Evolutionary conservation across 805 yeast genomes (phyloP).

Genomic region (Wickerhamomyces ciferrii): DNA sequence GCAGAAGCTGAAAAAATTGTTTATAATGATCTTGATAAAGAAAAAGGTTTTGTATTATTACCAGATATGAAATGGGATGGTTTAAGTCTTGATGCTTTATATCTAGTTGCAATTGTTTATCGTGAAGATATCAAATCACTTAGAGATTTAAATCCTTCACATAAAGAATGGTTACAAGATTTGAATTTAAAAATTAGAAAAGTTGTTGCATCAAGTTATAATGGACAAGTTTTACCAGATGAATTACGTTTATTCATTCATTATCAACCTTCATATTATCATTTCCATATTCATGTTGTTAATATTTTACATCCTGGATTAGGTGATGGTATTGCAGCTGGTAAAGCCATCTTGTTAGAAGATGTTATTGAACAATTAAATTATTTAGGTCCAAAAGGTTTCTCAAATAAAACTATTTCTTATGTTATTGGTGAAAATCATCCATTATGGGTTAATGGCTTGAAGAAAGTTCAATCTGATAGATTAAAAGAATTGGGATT

Average conservation of each 20-base stretch:
- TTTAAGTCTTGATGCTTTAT: constrained; percentile 58
- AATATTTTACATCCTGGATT: constrained; percentile 65
- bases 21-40: constrained; percentile 42
- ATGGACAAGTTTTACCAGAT: constrained; percentile 37
- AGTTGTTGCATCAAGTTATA: constrained; percentile 44
- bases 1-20: constrained; percentile 83
- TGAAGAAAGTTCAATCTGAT: not conserved
- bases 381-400: constrained; percentile 51
- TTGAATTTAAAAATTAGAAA: constrained; percentile 40
- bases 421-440: constrained; percentile 76
- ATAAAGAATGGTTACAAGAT: constrained; percentile 50
- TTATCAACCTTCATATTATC: constrained; percentile 95
- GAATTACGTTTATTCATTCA: constrained; percentile 78
- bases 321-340: constrained; percentile 63
- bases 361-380: constrained; percentile 73
- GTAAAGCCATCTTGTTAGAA: constrained; percentile 78
- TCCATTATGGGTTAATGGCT: constrained; percentile 49
- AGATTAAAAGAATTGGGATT: not conserved
- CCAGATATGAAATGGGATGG: constrained; percentile 99
- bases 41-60: constrained; percentile 62
- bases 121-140: constrained; percentile 65
- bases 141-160: constrained; percentile 62
- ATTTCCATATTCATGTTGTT: constrained; percentile 89
- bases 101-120: constrained; percentile 71
- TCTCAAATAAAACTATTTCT: constrained; percentile 48